phyloP scores from a whole-genome alignment of 2,329 filamentous ascomycete species.

The Monosporascus ibericus region DNA sequence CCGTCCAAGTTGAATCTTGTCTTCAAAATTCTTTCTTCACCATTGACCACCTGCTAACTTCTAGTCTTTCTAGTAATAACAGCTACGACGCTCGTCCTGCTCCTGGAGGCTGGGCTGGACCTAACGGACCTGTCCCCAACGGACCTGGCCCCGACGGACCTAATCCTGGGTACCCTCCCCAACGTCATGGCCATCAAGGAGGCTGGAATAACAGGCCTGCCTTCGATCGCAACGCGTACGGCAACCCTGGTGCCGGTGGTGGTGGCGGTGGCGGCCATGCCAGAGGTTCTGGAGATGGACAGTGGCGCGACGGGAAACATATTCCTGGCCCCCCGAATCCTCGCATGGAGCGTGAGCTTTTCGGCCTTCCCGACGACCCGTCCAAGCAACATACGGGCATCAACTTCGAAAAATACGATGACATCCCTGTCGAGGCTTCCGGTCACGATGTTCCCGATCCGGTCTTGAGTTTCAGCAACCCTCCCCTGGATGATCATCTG shows the following conservation, averaged over 20 bases:
- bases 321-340: constrained; percentile 82
- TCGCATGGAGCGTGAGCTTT: constrained; percentile 90
- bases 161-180: constrained; percentile 19
- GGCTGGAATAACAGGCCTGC: constrained; percentile 26
- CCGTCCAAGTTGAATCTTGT: neutral
- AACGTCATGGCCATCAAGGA: constrained; percentile 19
- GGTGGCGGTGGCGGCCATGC: constrained; percentile 48
- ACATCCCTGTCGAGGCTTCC: constrained; percentile 96
- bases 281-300: constrained; percentile 86
- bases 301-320: constrained; percentile 97
- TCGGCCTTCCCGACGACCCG: constrained; percentile 84
- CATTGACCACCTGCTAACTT: constrained; percentile 12
- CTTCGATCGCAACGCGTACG: constrained; percentile 61
- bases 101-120: constrained; percentile 25
- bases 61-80: constrained; percentile 36
- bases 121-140: constrained; percentile 17
- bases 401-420: constrained; percentile 99
- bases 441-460: constrained; percentile 90
- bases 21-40: neutral
- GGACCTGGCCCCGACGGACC: constrained; percentile 13
- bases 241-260: constrained; percentile 40
- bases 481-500: constrained; percentile 90
- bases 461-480: constrained; percentile 84
- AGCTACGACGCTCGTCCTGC: constrained; percentile 34
- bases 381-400: constrained; percentile 96